Evolutionary conservation across 1,284 basidiomycete species (phyloP).

Genomic region (Puccinia sorghi): DNA sequence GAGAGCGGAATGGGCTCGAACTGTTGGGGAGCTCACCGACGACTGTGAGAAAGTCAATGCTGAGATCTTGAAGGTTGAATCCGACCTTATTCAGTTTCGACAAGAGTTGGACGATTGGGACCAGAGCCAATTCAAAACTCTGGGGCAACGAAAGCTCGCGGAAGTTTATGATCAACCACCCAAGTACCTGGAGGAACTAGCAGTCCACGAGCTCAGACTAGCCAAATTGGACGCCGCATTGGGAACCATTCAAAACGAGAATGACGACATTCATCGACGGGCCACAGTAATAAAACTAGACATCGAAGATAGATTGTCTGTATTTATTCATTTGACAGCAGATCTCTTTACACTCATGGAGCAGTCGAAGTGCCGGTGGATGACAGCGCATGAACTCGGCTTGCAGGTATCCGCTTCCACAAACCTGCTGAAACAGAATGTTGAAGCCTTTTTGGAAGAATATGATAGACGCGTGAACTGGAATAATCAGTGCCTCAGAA

Average conservation of each 20-base stretch:
- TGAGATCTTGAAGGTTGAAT: background rate
- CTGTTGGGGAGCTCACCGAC: background rate
- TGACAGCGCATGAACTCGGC: background rate
- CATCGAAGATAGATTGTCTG: slow-evolving; percentile 21
- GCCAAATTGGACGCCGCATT: background rate
- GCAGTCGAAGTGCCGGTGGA: slow-evolving; percentile 12
- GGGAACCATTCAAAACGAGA: background rate
- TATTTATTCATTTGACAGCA: slow-evolving; percentile 9
- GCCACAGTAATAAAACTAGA: slow-evolving; percentile 12
- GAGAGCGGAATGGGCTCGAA: slow-evolving; percentile 23
- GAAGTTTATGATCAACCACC: slow-evolving; percentile 14
- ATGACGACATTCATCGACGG: slow-evolving; percentile 4
- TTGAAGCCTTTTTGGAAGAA: slow-evolving; percentile 20
- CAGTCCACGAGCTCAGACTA: background rate
- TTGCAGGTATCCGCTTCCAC: background rate
- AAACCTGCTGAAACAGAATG: background rate
- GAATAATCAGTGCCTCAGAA: slow-evolving; percentile 12
- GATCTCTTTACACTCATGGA: slow-evolving; percentile 8
- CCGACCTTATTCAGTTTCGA: background rate
- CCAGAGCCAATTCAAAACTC: background rate
- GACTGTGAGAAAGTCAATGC: background rate
- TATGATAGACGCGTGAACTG: slow-evolving; percentile 19
- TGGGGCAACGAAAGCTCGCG: background rate
- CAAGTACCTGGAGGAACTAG: background rate
- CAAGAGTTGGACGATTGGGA: slow-evolving; percentile 23